Base-by-base conservation (phyloP, 2,329 filamentous ascomycete genomes). In the Pseudogymnoascus pannorum region DNA sequence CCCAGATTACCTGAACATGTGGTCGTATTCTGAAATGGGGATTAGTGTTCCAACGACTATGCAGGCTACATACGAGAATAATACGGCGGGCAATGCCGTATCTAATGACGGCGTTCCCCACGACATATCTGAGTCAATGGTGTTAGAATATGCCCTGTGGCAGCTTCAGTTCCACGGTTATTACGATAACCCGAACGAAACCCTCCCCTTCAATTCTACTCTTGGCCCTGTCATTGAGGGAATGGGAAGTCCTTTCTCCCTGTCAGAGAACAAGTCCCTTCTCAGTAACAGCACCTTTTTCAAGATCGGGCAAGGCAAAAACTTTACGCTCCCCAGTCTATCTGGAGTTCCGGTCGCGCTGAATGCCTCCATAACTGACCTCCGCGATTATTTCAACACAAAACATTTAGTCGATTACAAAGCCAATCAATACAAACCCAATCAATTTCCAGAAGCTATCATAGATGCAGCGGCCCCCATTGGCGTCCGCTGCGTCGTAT, bases 21-120 rank as follows among this genome's bases (percentile, higher is more conserved):
- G 44, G 44, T 54, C 24, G 24, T 54, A 54, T 54, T 31, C 44
- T n/a, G 44, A 54, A 54, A 31, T 31, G n/a, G 24, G 44, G n/a
- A 18, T 18, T 2, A 31, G 24, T 4, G 9, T 54, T 54, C 16
- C 44, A 12, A 16, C 22, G 14, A 2, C 12, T n/a, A 0, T 1
- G 14, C 7, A 2, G 1, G 14, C n/a, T 4, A 54, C 44, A 5
- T 54, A 54, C 24, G 16, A 6, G 7, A 11, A 29, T 2, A 26
- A 7, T 20, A 9, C 22, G n/a, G 4, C 7, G 7, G 29, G 11
- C 3, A 31, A 31, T 9, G 7, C 29, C 29, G 7, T 9, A 9
- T 48, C 12, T 9, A 6, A 4, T 20, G 4, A 42, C 18, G 40
- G 12, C 40, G n/a, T 29, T 29, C n/a, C 44, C 4, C 9, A 12